These are phyloP conservation scores for Lactarius trivialis DNA, from an alignment of 768 basidiomycete species.

Conservation along the genomic window DNA sequence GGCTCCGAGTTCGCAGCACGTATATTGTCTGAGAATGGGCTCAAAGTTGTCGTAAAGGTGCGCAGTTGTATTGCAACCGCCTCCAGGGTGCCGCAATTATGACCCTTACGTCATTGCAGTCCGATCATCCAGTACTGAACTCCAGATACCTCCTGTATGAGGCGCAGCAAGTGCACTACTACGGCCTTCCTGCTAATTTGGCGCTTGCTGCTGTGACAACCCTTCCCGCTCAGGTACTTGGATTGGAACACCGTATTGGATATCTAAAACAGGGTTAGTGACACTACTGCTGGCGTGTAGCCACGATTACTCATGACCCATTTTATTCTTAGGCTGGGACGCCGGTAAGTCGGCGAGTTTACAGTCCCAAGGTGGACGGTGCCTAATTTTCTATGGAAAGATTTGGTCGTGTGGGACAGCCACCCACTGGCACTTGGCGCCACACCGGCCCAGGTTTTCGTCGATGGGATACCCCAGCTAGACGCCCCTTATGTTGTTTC, in stretches of 20 bases:
- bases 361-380: not conserved
- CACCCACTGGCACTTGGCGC: conserved; percentile 76
- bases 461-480: conserved; percentile 77
- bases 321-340: conserved; percentile 50
- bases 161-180: conserved; percentile 63
- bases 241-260: conserved; percentile 72
- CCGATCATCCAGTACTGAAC: conserved; percentile 49
- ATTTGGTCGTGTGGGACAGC: conserved; percentile 58
- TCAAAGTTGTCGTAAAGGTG: conserved; percentile 59
- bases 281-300: conserved; percentile 48
- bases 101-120: conserved; percentile 22
- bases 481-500: conserved; percentile 37
- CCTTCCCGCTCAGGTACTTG: conserved; percentile 63
- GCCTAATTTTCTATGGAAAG: conserved; percentile 52
- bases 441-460: conserved; percentile 78
- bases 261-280: conserved; percentile 50
- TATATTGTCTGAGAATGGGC: conserved; percentile 49
- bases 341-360: conserved; percentile 38
- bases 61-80: not conserved
- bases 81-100: not conserved
- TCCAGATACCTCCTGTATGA: conserved; percentile 52
- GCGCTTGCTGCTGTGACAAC: conserved; percentile 67
- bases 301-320: not conserved
- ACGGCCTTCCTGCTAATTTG: conserved; percentile 57
- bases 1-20: conserved; percentile 60